Evolutionary conservation across 2,329 filamentous ascomycete species (phyloP), one percentile per base, ranked within the genome.

Genomic region (Fusarium sarcochroum): DNA sequence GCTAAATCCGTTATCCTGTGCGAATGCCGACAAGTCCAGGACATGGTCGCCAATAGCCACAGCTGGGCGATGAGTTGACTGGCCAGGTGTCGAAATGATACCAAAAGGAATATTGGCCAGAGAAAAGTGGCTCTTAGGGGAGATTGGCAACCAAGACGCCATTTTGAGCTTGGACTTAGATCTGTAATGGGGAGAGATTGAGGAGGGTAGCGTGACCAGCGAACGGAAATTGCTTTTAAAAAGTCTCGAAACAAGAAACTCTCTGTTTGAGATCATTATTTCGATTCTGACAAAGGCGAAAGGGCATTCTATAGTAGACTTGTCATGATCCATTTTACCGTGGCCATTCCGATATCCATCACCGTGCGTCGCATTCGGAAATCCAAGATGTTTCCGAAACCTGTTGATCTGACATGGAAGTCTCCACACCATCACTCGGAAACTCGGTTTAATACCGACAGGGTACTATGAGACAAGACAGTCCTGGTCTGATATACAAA

Each of bases 61-160:
- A 10, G 91, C 92, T 6, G 89, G 85, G 20, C 89, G 89, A 9
- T 84, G 90, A 32, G 83, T 82, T 17, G 84, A 74, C 57, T 87
- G 83, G 5, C 82, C 76, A 6, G 83, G 66, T 1, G 90, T 91
- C 27, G 89, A 90, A 72, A 96, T 92, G 79, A 95, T 89, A 66
- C 93, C 93, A 72, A 95, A 95, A 1, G 93, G 93, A 54, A 96
- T 90, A 76, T 95, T 95, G 68, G 90, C 87, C 53, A 95, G 81
- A 9, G 92, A 73, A 54, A 73, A 73, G 20, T 63, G 59, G 17
- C 59, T 63, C 4, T 63, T 62, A 0, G 49, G 11, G 3, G 49
- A 37, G 4, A 63, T 58, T 10, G 64, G 17, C 1, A 67, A 14
- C 64, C 64, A 67, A 23, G 64, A 67, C 3, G 64, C 17, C 64